A percentile compares a stretch with the other conserved stretches of the same genome.
Conservation (phyloP, 1,284 basidiomycete species). For the Calocybe gambosa region DNA sequence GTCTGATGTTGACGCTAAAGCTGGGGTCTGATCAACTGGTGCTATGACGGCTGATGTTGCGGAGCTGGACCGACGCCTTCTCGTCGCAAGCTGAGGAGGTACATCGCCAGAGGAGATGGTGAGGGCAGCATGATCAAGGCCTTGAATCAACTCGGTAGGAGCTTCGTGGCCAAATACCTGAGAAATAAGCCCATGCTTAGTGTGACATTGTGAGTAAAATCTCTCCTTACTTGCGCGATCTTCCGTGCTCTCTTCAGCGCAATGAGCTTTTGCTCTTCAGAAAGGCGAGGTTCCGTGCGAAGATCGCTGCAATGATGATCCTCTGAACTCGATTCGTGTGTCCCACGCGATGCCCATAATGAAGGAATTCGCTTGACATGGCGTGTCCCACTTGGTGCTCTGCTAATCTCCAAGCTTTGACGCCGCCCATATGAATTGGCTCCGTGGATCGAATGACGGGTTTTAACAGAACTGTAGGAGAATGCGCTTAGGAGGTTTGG, state of each 20-base stretch:
- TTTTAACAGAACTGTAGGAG: background rate
- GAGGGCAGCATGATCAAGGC: background rate
- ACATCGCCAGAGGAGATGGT: slow-evolving; percentile 5
- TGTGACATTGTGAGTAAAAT: background rate
- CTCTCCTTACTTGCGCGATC: slow-evolving; percentile 10
- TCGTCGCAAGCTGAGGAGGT: background rate
- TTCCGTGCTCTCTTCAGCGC: slow-evolving; percentile 13
- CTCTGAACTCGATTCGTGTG: slow-evolving; percentile 3
- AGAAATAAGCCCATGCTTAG: background rate
- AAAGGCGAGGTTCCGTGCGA: slow-evolving; percentile 12
- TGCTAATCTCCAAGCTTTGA: slow-evolving; percentile 11
- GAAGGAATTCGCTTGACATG: slow-evolving; percentile 14
- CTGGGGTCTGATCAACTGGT: slow-evolving; percentile 1
- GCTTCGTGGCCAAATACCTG: slow-evolving; percentile 17
- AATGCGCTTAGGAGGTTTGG: slow-evolving; percentile 2
- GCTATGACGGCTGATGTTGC: background rate
- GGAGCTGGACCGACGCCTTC: slow-evolving; percentile 11
- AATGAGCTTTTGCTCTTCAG: slow-evolving; percentile 11
- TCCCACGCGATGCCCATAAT: slow-evolving; percentile 3
- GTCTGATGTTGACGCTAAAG: background rate
- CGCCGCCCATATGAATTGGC: slow-evolving; percentile 4
- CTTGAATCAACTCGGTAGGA: slow-evolving; percentile 8
- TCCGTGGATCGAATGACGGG: background rate
- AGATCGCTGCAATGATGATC: slow-evolving; percentile 6
- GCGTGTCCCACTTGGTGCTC: slow-evolving; percentile 9